phyloP scores from a whole-genome alignment of 495 filamentous ascomycete species.

The Daldinia decipiens region DNA sequence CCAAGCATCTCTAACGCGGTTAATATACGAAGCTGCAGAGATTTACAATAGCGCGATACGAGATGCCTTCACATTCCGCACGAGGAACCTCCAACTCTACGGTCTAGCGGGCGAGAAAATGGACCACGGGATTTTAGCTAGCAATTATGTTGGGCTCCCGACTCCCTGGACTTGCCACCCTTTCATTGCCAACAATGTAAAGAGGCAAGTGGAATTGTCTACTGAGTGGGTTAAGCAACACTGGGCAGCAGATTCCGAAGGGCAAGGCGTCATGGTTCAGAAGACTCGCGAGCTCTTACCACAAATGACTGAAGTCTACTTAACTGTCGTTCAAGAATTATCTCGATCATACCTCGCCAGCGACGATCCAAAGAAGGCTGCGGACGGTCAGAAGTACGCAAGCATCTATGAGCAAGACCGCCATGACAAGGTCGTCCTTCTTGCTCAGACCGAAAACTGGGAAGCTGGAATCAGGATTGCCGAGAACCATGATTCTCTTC shows the following conservation, averaged over 20 bases:
- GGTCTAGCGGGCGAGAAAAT: conserved; percentile 71
- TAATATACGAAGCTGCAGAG: conserved; percentile 80
- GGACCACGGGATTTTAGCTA: conserved; percentile 72
- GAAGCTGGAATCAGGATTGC: conserved; percentile 76
- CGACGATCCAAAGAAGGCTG: conserved; percentile 48
- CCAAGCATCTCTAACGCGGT: conserved; percentile 57
- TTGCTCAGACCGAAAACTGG: conserved; percentile 75
- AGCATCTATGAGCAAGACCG: conserved; percentile 52
- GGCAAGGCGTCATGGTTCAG: conserved; percentile 44
- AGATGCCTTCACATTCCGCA: conserved; percentile 78
- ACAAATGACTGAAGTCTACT: conserved; percentile 57
- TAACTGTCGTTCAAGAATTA: conserved; percentile 56
- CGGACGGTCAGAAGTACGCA: conserved; percentile 51
- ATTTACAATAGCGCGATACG: conserved; percentile 76
- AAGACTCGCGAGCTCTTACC: conserved; percentile 54
- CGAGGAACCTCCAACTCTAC: conserved; percentile 71
- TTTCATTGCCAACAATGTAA: conserved; percentile 65
- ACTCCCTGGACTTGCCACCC: conserved; percentile 83
- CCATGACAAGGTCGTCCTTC: conserved; percentile 55
- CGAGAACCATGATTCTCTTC: conserved; percentile 75
- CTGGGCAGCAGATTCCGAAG: conserved; percentile 34
- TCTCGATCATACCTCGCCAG: conserved; percentile 52
- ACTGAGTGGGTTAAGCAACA: conserved; percentile 49
- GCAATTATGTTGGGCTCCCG: conserved; percentile 70
- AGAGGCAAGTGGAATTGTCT: conserved; percentile 64